Evolutionary conservation across 768 basidiomycete genomes (phyloP), one percentile per base, ranked within the genome.

Genomic region (Guyanaporus albipodus): DNA sequence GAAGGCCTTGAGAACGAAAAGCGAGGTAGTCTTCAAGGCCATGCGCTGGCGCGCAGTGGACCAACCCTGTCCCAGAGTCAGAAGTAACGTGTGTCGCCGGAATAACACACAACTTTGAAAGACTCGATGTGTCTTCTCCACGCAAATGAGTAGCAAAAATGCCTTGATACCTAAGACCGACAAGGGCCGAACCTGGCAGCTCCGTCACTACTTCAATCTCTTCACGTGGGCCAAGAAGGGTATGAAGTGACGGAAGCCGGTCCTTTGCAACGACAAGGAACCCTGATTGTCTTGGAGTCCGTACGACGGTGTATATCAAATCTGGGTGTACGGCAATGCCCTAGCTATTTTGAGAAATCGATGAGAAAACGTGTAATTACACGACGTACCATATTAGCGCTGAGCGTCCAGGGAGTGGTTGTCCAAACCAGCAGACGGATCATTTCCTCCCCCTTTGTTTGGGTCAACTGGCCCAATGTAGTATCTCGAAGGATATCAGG

Each of bases 361-460:
- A 52, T 8, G 11, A 29, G 14, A 33, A 44, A 40, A 36, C 26
- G 17, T 21, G n/a, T 24, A 33, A 8, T 34, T 31, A 31, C 17
- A 36, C 17, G 27, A 46, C 76, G 33, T 55, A 92, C 93, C 87
- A 93, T 91, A 60, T 99, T 98, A 2, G 91, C 90, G 6, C 89
- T 91, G 38, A 98, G 69, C 4, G 91, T 98, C 95, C 95, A 99
- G 1, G 95, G 90, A 0, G 95, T 98, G 4, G 95, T 98, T 3
- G 95, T 98, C 95, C 95, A 99, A 4, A 95, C 87, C 15, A 92
- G 70, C 9, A 96, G 56, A 23, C 75, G 73, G 10, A 84, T 66
- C 39, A 57, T 15, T 54, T 62, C 60, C 2, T 59, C 53, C 7
- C 76, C 42, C 14, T 73, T 48, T 14, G 69, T 47, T 19, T 62